Evolutionary conservation across 768 basidiomycete species (phyloP).

Genomic region (Tulasnella sp.): DNA sequence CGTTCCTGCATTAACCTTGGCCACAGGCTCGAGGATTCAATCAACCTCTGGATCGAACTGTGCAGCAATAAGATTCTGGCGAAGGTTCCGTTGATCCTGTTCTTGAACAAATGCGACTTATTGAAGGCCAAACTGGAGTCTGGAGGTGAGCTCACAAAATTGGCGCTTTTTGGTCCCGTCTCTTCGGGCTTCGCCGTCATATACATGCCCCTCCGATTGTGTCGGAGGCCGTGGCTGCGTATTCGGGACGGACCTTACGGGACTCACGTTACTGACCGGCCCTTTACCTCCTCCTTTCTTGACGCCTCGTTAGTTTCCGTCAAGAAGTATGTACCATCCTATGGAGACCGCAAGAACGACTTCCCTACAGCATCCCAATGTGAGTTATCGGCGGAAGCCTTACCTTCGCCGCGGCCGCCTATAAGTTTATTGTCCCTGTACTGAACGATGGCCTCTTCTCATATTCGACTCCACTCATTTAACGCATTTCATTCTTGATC

Average conservation of each 20-base stretch:
- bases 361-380: slow-evolving; percentile 10
- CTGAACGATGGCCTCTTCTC: background rate
- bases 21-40: slow-evolving; percentile 62
- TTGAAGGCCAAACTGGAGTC: slow-evolving; percentile 65
- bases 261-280: background rate
- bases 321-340: slow-evolving; percentile 58
- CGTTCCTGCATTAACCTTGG: background rate
- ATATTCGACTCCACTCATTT: slow-evolving; percentile 12
- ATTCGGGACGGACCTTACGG: background rate
- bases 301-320: slow-evolving; percentile 46
- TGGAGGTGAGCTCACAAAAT: slow-evolving; percentile 40
- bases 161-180: background rate
- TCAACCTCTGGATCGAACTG: slow-evolving; percentile 70
- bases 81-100: slow-evolving; percentile 58
- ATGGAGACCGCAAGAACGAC: slow-evolving; percentile 39
- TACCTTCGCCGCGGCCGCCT: background rate
- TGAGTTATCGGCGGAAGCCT: slow-evolving; percentile 16
- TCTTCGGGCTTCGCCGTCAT: background rate
- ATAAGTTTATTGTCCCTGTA: slow-evolving; percentile 5
- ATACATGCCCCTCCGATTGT: background rate
- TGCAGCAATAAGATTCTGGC: slow-evolving; percentile 72
- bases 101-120: slow-evolving; percentile 72
- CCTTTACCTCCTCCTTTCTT: background rate
- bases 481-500: background rate
- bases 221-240: slow-evolving; percentile 5